Percentiles rank a stretch among this genome's conserved stretches.
Evolutionary conservation across 1,284 basidiomycete species (phyloP).

Genomic region (Trametes polyzona): DNA sequence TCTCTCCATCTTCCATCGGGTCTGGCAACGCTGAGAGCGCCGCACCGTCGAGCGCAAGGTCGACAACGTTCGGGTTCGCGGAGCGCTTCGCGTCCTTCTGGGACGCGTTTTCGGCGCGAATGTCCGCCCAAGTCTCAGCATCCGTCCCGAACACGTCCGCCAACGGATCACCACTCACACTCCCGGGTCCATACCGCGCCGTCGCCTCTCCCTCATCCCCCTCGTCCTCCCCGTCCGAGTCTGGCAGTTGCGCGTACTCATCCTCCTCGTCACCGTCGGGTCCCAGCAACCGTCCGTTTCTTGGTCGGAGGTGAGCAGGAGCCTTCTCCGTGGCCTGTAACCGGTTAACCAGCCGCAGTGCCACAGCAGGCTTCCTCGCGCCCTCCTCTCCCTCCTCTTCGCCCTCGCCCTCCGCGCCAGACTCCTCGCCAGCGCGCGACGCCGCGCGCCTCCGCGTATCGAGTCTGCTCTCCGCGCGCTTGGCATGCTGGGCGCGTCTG

Average conservation of each 20-base stretch:
- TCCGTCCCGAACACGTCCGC: conserved; percentile 59
- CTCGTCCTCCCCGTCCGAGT: conserved; percentile 31
- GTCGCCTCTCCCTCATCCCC: conserved; percentile 30
- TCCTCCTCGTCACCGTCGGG: conserved; percentile 31
- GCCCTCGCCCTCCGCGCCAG: conserved; percentile 20
- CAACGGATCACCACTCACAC: conserved; percentile 42
- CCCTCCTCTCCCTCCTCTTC: conserved; percentile 31
- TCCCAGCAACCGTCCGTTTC: conserved; percentile 26
- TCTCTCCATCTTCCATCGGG: conserved; percentile 34
- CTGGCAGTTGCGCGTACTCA: conserved; percentile 41
- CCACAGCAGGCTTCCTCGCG: conserved; percentile 44
- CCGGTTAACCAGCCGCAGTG: conserved; percentile 54
- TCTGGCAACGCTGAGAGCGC: conserved; percentile 47
- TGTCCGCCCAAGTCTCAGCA: conserved; percentile 62
- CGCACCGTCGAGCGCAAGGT: conserved; percentile 56
- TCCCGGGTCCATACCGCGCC: conserved; percentile 24
- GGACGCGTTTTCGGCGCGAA: conserved; percentile 41
- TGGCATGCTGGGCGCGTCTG: conserved; percentile 58
- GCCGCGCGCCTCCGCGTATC: conserved; percentile 33
- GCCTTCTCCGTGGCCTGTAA: conserved; percentile 44
- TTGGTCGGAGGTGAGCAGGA: conserved; percentile 34
- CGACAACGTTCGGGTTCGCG: conserved; percentile 51
- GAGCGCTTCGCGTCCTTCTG: conserved; percentile 30
- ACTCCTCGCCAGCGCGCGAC: conserved; percentile 27
- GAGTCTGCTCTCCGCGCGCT: conserved; percentile 51